Evolutionary conservation across 495 filamentous ascomycete genomes (phyloP).

Genomic region (Penicillium arizonense): DNA sequence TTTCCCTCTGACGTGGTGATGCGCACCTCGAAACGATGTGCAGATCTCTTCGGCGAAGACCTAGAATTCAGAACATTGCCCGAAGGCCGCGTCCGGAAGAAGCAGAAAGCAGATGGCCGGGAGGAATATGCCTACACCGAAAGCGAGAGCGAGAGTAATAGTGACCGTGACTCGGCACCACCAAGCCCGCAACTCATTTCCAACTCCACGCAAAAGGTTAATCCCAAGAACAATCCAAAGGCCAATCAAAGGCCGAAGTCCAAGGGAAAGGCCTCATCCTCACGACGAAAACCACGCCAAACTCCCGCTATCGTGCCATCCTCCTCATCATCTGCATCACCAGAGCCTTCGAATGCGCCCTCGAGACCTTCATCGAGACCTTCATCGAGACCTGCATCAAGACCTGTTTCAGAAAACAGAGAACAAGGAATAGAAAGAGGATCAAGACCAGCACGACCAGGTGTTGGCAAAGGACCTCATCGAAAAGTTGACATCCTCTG

Average conservation of each 20-base stretch:
- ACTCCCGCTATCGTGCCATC: background rate
- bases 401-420: background rate
- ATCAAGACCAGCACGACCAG: background rate
- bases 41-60: conserved; percentile 64
- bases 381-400: background rate
- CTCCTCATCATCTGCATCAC: conserved; percentile 2
- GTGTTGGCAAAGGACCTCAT: conserved; percentile 27
- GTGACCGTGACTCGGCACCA: conserved; percentile 4
- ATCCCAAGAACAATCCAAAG: background rate
- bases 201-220: background rate
- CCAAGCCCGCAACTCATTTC: background rate
- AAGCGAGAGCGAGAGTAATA: conserved; percentile 29
- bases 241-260: background rate
- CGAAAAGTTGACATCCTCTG: conserved; percentile 33
- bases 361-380: too few species aligned
- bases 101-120: conserved; percentile 8
- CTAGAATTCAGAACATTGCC: conserved; percentile 58
- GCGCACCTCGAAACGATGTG: conserved; percentile 66
- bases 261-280: background rate
- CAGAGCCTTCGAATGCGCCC: background rate
- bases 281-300: background rate
- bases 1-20: conserved; percentile 60
- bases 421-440: background rate
- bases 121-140: conserved; percentile 30
- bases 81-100: conserved; percentile 35